Percentiles rank a stretch among this genome's conserved stretches.
Evolutionary conservation across 2,329 filamentous ascomycete species (phyloP).

Genomic region (Aspergillus brunneoviolaceus): DNA sequence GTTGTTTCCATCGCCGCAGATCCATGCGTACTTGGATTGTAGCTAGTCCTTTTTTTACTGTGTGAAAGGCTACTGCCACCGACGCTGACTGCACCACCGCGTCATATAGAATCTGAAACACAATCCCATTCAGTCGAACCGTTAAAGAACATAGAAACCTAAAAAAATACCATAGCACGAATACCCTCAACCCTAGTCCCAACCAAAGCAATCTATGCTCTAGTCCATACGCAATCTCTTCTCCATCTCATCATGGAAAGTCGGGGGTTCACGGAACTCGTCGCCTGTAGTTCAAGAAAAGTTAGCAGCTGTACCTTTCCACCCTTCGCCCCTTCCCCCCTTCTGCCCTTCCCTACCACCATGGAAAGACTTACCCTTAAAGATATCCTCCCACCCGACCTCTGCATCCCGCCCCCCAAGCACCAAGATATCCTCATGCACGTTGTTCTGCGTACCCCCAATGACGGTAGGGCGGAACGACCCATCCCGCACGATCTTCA

Average conservation of each 20-base stretch:
- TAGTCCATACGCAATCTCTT: constrained; percentile 76
- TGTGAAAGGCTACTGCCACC: background rate
- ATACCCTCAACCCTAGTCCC: background rate
- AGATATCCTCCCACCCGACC: constrained; percentile 93
- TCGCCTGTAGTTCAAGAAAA: constrained; percentile 48
- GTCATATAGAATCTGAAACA: background rate
- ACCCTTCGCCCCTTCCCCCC: background rate
- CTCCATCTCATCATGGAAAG: constrained; percentile 93
- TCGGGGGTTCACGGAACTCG: constrained; percentile 67
- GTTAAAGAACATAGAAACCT: background rate
- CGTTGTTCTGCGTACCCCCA: constrained; percentile 60
- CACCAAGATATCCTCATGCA: constrained; percentile 84
- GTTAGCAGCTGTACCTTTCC: constrained; percentile 8
- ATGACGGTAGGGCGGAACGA: constrained; percentile 72
- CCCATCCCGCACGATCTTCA: constrained; percentile 78
- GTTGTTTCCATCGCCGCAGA: background rate
- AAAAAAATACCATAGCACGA: background rate
- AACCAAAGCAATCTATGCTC: constrained; percentile 9
- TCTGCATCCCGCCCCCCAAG: constrained; percentile 69
- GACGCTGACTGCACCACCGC: background rate
- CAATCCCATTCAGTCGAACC: background rate
- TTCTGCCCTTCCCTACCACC: background rate
- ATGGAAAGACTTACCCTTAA: constrained; percentile 56
- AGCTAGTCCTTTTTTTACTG: background rate
- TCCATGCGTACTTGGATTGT: background rate